phyloP scores from a whole-genome alignment of 78 protist genomes.

The Ministeria vibrans region DNA sequence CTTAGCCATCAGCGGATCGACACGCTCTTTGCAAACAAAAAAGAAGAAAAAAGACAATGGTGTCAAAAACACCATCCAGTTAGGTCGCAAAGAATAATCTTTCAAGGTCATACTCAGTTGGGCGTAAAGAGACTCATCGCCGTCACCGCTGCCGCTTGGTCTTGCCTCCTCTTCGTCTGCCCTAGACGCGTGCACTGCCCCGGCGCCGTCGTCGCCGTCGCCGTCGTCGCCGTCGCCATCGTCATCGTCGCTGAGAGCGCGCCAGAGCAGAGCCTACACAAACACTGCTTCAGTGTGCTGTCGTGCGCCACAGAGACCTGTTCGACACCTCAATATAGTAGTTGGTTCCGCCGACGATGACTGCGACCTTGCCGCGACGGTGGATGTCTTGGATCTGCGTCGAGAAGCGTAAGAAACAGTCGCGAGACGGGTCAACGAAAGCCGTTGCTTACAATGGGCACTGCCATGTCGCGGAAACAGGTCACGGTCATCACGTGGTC shows the following conservation, averaged over 20 bases:
- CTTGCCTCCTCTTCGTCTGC: no score
- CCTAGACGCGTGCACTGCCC: no score
- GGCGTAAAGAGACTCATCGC: no score
- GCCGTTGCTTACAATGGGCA: neutral
- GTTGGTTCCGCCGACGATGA: constrained; percentile 6
- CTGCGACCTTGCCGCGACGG: neutral
- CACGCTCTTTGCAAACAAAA: no score
- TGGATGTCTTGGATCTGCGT: neutral
- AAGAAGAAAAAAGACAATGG: no score
- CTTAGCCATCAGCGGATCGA: neutral
- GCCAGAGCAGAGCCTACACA: neutral
- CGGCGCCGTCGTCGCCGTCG: neutral
- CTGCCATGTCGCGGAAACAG: neutral
- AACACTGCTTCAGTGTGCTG: no score
- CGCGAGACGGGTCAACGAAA: neutral
- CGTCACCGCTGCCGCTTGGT: no score
- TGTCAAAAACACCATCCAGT: no score
- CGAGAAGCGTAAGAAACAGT: neutral
- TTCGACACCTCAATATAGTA: neutral
- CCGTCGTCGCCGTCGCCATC: neutral
- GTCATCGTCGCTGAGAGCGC: neutral
- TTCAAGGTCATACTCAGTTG: no score
- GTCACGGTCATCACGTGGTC: neutral
- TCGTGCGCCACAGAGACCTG: no score
- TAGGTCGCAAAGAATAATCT: no score